phyloP scores from a whole-genome alignment of 2,329 filamentous ascomycete species.

The Penicillium hesseltinei region DNA sequence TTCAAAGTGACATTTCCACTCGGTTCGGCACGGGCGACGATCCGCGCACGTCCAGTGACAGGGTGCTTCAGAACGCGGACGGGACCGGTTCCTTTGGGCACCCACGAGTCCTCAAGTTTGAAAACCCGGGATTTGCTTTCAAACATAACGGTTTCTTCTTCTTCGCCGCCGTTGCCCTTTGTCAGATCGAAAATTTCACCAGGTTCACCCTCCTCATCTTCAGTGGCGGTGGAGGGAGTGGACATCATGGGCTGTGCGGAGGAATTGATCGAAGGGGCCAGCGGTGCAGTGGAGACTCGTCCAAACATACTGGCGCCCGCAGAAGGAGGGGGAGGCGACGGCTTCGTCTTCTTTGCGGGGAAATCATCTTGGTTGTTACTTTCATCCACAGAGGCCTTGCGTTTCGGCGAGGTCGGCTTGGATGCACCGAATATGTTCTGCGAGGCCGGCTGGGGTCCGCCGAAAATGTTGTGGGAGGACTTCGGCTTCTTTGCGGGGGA shows the following conservation, averaged over 20 bases:
- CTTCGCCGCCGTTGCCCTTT: constrained; percentile 64
- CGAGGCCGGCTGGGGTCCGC: constrained; percentile 8
- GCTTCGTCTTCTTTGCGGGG: constrained; percentile 16
- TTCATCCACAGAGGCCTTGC: constrained; percentile 15
- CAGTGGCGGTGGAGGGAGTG: constrained; percentile 31
- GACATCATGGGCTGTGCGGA: constrained; percentile 14
- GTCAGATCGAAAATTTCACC: constrained; percentile 64
- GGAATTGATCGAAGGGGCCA: not conserved
- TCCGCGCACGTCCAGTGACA: constrained; percentile 62
- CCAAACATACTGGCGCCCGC: constrained; percentile 38
- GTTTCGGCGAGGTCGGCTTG: constrained; percentile 22
- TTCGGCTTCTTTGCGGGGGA: constrained; percentile 24
- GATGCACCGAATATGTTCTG: constrained; percentile 41
- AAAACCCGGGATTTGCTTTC: constrained; percentile 70
- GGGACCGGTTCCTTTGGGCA: constrained; percentile 67
- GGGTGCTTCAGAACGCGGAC: constrained; percentile 73
- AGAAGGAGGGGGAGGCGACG: constrained; percentile 19
- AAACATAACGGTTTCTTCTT: constrained; percentile 68
- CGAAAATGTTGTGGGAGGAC: not conserved
- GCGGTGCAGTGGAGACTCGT: constrained; percentile 24
- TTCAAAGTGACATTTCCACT: constrained; percentile 73
- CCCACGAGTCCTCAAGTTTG: constrained; percentile 63
- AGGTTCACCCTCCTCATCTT: constrained; percentile 41
- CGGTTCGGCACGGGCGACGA: constrained; percentile 73
- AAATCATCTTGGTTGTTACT: constrained; percentile 27